phyloP scores from a whole-genome alignment of 805 yeast species.

The Teunomyces barrocoloradensis region DNA sequence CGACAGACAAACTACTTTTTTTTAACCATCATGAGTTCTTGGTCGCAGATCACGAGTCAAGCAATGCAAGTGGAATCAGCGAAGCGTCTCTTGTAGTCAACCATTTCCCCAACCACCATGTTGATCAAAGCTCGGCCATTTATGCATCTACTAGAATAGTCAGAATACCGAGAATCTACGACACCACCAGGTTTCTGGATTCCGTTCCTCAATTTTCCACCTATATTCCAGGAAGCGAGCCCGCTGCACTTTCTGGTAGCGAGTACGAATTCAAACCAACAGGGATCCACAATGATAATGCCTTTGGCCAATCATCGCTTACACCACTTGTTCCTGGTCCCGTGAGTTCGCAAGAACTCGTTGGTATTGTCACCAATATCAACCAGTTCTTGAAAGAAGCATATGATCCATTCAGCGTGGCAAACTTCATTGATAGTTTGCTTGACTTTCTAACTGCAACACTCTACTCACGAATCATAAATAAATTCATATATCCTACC shows the following conservation, averaged over 20 bases:
- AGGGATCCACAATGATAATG: slow-evolving; percentile 40
- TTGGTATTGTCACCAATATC: slow-evolving; percentile 38
- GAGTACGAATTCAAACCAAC: slow-evolving; percentile 27
- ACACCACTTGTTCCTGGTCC: slow-evolving; percentile 41
- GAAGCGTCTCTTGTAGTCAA: slow-evolving; percentile 47
- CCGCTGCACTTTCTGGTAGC: slow-evolving; percentile 47
- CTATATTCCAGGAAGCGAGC: slow-evolving; percentile 57
- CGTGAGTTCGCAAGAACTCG: slow-evolving; percentile 34
- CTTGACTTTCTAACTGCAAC: slow-evolving; percentile 41
- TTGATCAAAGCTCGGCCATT: slow-evolving; percentile 22
- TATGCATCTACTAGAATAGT: slow-evolving; percentile 53
- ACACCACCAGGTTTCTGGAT: slow-evolving; percentile 27
- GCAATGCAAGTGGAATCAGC: slow-evolving; percentile 10
- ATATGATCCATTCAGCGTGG: slow-evolving; percentile 30
- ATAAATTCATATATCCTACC: slow-evolving; percentile 12
- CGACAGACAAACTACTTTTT: slow-evolving; percentile 27
- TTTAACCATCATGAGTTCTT: slow-evolving; percentile 70
- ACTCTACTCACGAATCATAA: slow-evolving; percentile 24
- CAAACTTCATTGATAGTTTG: slow-evolving; percentile 34
- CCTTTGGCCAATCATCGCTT: slow-evolving; percentile 52
- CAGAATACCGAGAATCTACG: slow-evolving; percentile 56
- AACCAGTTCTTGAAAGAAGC: slow-evolving; percentile 44
- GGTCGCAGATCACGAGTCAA: slow-evolving; percentile 27
- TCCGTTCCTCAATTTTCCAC: slow-evolving; percentile 56
- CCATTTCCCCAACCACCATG: slow-evolving; percentile 65